Conservation (phyloP, 352 stramenopile species). For the Pythium dissimile region DNA sequence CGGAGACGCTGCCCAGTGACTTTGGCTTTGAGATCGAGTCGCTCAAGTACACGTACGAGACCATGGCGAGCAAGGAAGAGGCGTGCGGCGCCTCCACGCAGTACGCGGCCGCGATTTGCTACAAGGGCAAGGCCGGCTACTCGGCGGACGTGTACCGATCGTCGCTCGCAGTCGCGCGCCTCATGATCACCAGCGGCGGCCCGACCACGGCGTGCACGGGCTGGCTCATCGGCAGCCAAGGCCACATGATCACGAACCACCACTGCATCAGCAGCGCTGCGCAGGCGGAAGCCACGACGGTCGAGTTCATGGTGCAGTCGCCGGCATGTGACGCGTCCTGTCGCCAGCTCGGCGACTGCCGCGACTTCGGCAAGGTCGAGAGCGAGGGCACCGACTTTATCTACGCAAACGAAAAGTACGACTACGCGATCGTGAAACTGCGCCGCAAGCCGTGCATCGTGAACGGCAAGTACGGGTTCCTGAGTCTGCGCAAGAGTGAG, state of each 20-base stretch:
- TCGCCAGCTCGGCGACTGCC: constrained; percentile 23
- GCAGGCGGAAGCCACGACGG: constrained; percentile 17
- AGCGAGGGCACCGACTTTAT: constrained; percentile 26
- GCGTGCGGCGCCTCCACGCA: constrained; percentile 30
- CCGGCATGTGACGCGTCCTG: constrained; percentile 27
- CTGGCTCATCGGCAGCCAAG: constrained; percentile 33
- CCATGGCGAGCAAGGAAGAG: constrained; percentile 24
- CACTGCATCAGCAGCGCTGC: constrained; percentile 31
- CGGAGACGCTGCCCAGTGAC: background rate
- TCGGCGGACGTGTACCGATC: constrained; percentile 18
- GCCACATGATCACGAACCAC: constrained; percentile 38
- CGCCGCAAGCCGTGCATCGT: constrained; percentile 24
- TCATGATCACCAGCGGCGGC: constrained; percentile 21
- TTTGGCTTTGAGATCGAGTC: constrained; percentile 31
- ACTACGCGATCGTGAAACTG: constrained; percentile 41
- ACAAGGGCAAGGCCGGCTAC: constrained; percentile 23
- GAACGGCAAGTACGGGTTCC: constrained; percentile 31
- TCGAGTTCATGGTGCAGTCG: constrained; percentile 32
- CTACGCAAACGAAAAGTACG: constrained; percentile 31
- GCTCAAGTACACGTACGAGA: constrained; percentile 29
- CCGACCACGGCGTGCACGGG: constrained; percentile 29
- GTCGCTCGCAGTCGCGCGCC: constrained; percentile 29
- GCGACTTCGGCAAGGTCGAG: constrained; percentile 27
- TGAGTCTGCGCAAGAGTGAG: constrained; percentile 17
- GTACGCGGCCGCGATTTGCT: constrained; percentile 32